These are phyloP conservation scores for Colletotrichum lupini DNA, from an alignment of 2,329 filamentous ascomycete species.

Conservation along the genomic window DNA sequence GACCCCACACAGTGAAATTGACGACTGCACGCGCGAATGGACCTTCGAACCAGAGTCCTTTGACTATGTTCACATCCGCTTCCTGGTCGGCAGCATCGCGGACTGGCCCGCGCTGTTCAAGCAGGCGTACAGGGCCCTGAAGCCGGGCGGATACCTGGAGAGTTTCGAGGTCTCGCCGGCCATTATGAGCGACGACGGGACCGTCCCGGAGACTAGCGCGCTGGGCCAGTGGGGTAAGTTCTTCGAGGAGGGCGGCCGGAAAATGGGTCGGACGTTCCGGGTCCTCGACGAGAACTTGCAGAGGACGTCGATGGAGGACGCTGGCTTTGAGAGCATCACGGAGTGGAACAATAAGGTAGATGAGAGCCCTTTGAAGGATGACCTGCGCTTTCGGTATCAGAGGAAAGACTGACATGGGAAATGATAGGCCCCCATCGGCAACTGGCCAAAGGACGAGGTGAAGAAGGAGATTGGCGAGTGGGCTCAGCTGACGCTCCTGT, in stretches of 20 bases:
- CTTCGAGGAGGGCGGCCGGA: slow-evolving; percentile 46
- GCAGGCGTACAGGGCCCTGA: slow-evolving; percentile 59
- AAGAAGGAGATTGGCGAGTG: slow-evolving; percentile 50
- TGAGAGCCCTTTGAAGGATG: background rate
- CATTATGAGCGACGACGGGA: slow-evolving; percentile 44
- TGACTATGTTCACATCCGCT: slow-evolving; percentile 69
- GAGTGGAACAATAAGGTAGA: slow-evolving; percentile 37
- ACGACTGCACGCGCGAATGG: slow-evolving; percentile 66
- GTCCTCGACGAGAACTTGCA: slow-evolving; percentile 46
- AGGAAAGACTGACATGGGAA: slow-evolving; percentile 15
- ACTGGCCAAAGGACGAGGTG: slow-evolving; percentile 52
- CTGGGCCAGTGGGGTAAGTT: slow-evolving; percentile 48
- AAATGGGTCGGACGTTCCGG: slow-evolving; percentile 44
- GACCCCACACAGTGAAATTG: slow-evolving; percentile 55
- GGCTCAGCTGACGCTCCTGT: slow-evolving; percentile 43
- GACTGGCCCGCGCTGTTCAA: slow-evolving; percentile 64
- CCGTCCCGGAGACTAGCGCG: slow-evolving; percentile 43
- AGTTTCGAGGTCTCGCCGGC: slow-evolving; percentile 49
- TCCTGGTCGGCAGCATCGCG: slow-evolving; percentile 62
- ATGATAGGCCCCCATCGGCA: slow-evolving; percentile 44
- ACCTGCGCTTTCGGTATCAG: background rate
- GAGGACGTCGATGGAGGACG: slow-evolving; percentile 43
- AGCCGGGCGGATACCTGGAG: slow-evolving; percentile 57
- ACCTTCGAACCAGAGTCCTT: slow-evolving; percentile 58
- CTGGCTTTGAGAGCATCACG: slow-evolving; percentile 41